Base-by-base conservation (phyloP, 805 yeast species). In the Wickerhamomyces xylosicus region DNA sequence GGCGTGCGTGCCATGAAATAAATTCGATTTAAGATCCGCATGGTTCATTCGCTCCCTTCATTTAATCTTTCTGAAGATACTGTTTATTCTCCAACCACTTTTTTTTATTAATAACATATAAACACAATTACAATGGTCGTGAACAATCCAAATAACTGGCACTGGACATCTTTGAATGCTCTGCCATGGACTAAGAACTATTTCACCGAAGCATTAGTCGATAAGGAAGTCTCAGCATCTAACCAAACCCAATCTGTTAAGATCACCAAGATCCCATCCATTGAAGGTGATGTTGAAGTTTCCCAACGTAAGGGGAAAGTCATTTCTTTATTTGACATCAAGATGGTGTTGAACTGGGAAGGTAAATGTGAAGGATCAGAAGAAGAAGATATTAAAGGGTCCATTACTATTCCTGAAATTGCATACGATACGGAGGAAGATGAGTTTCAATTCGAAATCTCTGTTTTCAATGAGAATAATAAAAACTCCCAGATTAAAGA, bases 91-190 rank as follows among this genome's bases (percentile, higher is more conserved):
- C 9, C 25, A 6, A 10, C 25, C 10, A 21, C 25, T 21, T 10
- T 21, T 21, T 7, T 21, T 10, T 7, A 21, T 21, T 10, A 21
- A 21, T 21, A 21, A 7, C 25, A 7, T 10, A 21, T 21, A 7
- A 6, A 6, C 6, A 21, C 25, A 10, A 21, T n/a, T 7, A 21
- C 9, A 25, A 90, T 90, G 97, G 97, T 85, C 32, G 89, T 92
- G 25, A 82, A 86, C 63, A 92, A 90, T 71, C 97, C 97, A 31
- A 92, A 92, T 62, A 90, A 90, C 66, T 90, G 98, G 98, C 98
- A 92, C 70, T 92, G 97, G 97, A 97, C 89, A 46, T 97, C 90
- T 64, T 90, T 90, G 62, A 92, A 92, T 68, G 92, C 98, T 64
- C 72, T 90, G 41, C 79, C 75, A 41, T 92, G 98, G 98, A 72